A percentile compares a stretch with the other conserved stretches of the same genome.
These are phyloP conservation scores for Mortierella polycephala DNA, from an alignment of 371 early-diverging fungal genomes.

Conservation along the genomic window DNA sequence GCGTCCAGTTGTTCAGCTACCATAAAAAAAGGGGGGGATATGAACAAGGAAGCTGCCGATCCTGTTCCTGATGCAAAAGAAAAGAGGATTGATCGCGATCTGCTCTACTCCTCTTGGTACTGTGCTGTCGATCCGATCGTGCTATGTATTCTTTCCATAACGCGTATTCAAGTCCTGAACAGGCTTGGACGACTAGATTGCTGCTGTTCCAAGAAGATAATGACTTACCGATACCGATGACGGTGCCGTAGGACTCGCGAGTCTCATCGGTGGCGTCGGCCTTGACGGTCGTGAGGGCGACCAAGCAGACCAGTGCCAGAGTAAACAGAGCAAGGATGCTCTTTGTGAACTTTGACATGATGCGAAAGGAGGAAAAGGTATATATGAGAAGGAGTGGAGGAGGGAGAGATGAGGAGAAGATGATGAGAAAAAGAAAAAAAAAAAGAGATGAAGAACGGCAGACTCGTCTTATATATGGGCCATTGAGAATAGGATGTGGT, in stretches of 20 bases:
- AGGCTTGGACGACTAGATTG: background rate
- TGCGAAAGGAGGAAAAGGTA: constrained; percentile 15
- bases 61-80: no score
- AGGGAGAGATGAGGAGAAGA: constrained; percentile 3
- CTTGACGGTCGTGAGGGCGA: constrained; percentile 48
- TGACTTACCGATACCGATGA: constrained; percentile 82
- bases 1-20: no score
- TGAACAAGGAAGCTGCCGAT: no score
- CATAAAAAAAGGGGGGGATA: no score
- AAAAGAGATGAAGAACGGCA: constrained; percentile 12
- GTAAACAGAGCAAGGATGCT: constrained; percentile 47
- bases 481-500: no score
- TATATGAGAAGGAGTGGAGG: background rate
- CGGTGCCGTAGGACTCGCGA: constrained; percentile 62
- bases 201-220: background rate
- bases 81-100: no score
- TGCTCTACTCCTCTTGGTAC: no score
- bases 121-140: background rate
- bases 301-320: constrained; percentile 52
- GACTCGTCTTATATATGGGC: no score
- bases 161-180: no score
- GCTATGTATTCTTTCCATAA: no score
- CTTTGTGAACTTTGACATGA: constrained; percentile 52
- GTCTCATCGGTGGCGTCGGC: constrained; percentile 38
- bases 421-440: constrained; percentile 11